A percentile compares a stretch with the other conserved stretches of the same genome.
phyloP scores from a whole-genome alignment of 139 green algal species.

The Asterochloris erici region DNA sequence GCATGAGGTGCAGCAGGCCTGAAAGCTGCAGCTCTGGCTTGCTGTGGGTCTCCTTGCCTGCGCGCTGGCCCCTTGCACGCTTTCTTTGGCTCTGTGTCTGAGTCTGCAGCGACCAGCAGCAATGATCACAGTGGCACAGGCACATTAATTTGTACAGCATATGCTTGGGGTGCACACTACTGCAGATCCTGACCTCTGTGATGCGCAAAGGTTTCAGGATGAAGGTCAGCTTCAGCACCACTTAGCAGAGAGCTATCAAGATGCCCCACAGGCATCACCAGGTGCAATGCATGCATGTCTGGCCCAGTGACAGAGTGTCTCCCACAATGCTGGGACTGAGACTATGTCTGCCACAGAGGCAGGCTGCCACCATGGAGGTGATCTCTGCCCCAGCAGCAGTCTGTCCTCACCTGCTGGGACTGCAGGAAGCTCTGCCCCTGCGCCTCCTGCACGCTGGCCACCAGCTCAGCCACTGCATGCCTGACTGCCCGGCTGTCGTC shows the following conservation, averaged over 20 bases:
- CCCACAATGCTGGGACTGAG: too few relatives aligned
- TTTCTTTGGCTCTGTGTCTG: background rate
- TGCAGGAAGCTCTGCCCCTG: conserved; percentile 26
- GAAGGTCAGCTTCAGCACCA: background rate
- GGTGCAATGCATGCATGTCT: too few relatives aligned
- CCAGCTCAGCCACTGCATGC: conserved; percentile 61
- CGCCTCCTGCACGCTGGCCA: conserved; percentile 51
- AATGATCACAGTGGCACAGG: background rate
- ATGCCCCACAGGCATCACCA: background rate
- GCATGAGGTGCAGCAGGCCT: conserved; percentile 47
- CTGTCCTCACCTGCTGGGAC: background rate
- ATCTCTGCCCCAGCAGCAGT: too few relatives aligned
- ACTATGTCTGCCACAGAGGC: too few relatives aligned
- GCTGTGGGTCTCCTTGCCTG: background rate
- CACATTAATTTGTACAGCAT: background rate
- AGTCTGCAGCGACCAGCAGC: background rate
- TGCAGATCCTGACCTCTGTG: background rate
- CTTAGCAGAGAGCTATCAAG: background rate
- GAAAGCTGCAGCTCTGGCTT: conserved; percentile 36
- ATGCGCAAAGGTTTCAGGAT: background rate
- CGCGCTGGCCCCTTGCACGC: background rate
- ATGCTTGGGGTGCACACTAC: background rate
- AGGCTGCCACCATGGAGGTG: too few relatives aligned
- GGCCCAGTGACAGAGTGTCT: too few relatives aligned
- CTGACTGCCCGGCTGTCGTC: conserved; percentile 46